A percentile compares a stretch with the other conserved stretches of the same genome.
phyloP scores from a whole-genome alignment of 2,329 filamentous ascomycete genomes.

The Trichoderma cornu-damae region DNA sequence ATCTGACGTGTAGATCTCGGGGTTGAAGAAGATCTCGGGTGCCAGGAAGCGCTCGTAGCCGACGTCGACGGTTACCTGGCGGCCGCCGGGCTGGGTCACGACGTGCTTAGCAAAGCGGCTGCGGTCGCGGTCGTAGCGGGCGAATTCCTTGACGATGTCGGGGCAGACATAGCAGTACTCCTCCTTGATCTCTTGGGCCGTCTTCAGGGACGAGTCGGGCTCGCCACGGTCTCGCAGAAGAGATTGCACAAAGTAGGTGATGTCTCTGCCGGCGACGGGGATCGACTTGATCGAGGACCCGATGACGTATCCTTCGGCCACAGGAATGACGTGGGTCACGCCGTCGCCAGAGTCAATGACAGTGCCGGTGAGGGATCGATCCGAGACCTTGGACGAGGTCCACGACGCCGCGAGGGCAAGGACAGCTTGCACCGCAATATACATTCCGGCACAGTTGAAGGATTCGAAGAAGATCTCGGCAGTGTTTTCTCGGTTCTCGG shows the following conservation, averaged over 20 bases:
- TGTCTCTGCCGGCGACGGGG: constrained; percentile 93
- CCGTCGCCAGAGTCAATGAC: constrained; percentile 98
- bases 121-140: constrained; percentile 87
- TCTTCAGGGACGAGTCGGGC: constrained; percentile 94
- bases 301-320: constrained; percentile 98
- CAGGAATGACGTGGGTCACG: constrained; percentile 97
- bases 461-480: constrained; percentile 99
- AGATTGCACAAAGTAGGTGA: constrained; percentile 98
- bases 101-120: constrained; percentile 87
- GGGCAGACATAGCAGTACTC: constrained; percentile 98
- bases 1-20: constrained; percentile 98
- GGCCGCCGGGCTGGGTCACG: constrained; percentile 79
- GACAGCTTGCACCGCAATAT: constrained; percentile 97
- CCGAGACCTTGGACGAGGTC: constrained; percentile 97
- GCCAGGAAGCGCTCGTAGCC: constrained; percentile 97
- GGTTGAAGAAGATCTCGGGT: constrained; percentile 99
- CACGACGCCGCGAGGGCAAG: constrained; percentile 94
- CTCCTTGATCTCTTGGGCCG: constrained; percentile 96
- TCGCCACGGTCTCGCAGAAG: constrained; percentile 93
- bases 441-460: constrained; percentile 97
- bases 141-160: constrained; percentile 98
- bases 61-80: constrained; percentile 80
- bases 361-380: constrained; percentile 91
- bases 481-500: constrained; percentile 97
- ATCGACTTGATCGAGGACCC: constrained; percentile 99